Evolutionary conservation across 2,329 filamentous ascomycete species (phyloP).

Genomic region (Aspergillus quadricinctus): DNA sequence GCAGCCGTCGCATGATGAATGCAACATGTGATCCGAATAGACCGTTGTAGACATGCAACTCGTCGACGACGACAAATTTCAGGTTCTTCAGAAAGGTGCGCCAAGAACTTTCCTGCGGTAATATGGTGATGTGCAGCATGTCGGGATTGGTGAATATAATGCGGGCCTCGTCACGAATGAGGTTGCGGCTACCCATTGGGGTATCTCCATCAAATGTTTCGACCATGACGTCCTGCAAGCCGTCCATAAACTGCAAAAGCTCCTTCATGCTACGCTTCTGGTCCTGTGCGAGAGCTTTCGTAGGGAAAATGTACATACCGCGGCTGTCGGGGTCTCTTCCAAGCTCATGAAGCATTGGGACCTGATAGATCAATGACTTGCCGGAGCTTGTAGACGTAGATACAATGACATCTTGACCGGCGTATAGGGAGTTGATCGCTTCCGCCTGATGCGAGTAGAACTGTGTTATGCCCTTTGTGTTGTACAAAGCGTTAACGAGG

Average conservation of each 20-base stretch:
- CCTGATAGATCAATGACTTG: constrained; percentile 96
- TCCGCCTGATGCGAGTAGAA: constrained; percentile 91
- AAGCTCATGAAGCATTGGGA: constrained; percentile 82
- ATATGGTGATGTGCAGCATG: constrained; percentile 91
- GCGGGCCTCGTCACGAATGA: constrained; percentile 79
- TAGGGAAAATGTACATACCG: constrained; percentile 97
- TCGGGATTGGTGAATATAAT: constrained; percentile 98
- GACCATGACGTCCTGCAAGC: constrained; percentile 69
- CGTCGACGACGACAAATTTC: constrained; percentile 84
- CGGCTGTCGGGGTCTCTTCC: constrained; percentile 72
- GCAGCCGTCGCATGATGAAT: constrained; percentile 85
- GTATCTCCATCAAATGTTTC: constrained; percentile 98
- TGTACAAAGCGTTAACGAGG: constrained; percentile 93
- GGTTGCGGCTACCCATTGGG: constrained; percentile 69
- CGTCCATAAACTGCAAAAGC: constrained; percentile 73
- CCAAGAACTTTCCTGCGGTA: constrained; percentile 90
- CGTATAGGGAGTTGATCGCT: constrained; percentile 81
- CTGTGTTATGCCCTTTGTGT: constrained; percentile 77
- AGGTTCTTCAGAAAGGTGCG: constrained; percentile 82
- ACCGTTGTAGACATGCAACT: constrained; percentile 94
- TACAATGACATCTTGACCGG: constrained; percentile 82
- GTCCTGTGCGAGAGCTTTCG: constrained; percentile 93
- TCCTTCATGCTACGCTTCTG: constrained; percentile 85
- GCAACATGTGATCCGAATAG: constrained; percentile 91
- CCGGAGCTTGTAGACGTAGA: constrained; percentile 94